Evolutionary conservation across 148 eudicot species (phyloP), one percentile per base, ranked within the genome.

Genomic region (Beta vulgaris): DNA sequence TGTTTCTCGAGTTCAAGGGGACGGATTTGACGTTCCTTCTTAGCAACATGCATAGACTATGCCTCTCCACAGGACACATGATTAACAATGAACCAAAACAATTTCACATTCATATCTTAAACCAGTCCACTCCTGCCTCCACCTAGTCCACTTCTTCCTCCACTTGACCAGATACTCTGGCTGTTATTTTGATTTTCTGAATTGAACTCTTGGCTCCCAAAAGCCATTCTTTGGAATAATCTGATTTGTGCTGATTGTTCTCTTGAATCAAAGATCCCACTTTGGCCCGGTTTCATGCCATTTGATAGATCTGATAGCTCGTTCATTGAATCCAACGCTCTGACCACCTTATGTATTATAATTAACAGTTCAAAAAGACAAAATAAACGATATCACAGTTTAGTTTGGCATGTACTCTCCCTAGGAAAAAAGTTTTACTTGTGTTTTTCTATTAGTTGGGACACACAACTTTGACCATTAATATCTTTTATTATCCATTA

Each of bases 231-330:
- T 69, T 84, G 96, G 76, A 95, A 92, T 86, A 87, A 78, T 88
- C 87, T 86, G 75, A 95, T 95, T 78, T 95, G 90, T 10, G 92
- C 93, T 9, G 96, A 95, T 48, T 95, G 97, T 81, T 95, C 90
- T 83, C 92, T 88, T 12, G 97, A 89, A 58, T 85, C 79, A 29
- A 71, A 83, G 60, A 90, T 82, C 77, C 83, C 89, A 60, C 98
- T 95, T 69, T 95, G 91, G n/a, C 98, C 98, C 2, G 97, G 97
- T 83, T 85, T 92, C 86, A 95, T 83, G 28, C 98, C 98, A n/a
- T 95, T 95, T 25, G 89, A 83, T 73, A 95, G 63, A 79, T 95
- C 98, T 13, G 91, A 79, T 28, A 80, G 67, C 79, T 92, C 96
- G 2, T 39, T 81, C 70, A 89, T 78, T 42, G 91, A 78, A 69